Conservation (phyloP, 805 yeast genomes). For the Sugiyamaella americana region DNA sequence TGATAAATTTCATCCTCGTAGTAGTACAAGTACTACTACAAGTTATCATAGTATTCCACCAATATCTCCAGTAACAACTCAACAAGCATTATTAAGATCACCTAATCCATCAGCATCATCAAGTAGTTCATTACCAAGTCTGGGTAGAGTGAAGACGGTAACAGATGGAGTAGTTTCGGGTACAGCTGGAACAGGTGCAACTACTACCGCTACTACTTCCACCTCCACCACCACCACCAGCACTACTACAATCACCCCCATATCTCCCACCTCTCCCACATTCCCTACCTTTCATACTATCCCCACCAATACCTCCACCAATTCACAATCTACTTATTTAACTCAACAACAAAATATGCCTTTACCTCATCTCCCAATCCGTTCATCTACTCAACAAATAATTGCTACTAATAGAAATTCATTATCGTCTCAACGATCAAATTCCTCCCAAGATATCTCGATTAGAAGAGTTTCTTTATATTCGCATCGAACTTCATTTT, state of each 20-base stretch:
- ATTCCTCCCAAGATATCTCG: constrained; percentile 3
- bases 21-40: neutral
- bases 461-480: constrained; percentile 9
- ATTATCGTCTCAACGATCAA: constrained; percentile 9
- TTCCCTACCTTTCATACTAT: neutral
- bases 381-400: constrained; percentile 2
- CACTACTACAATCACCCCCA: constrained; percentile 1
- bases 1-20: neutral
- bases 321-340: neutral
- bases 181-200: neutral
- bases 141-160: neutral
- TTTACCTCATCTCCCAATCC: constrained; percentile 4
- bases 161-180: neutral
- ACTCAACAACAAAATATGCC: neutral
- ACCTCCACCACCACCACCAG: constrained; percentile 3
- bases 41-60: neutral
- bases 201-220: neutral
- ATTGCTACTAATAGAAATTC: constrained; percentile 10
- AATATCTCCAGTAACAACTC: neutral
- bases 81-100: neutral
- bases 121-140: neutral
- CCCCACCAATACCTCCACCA: neutral
- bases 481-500: constrained; percentile 15
- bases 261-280: neutral
- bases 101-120: constrained; percentile 1